These are phyloP conservation scores for Dicorynia guianensis DNA, from an alignment of 306 rosid genomes.

Conservation along the genomic window DNA sequence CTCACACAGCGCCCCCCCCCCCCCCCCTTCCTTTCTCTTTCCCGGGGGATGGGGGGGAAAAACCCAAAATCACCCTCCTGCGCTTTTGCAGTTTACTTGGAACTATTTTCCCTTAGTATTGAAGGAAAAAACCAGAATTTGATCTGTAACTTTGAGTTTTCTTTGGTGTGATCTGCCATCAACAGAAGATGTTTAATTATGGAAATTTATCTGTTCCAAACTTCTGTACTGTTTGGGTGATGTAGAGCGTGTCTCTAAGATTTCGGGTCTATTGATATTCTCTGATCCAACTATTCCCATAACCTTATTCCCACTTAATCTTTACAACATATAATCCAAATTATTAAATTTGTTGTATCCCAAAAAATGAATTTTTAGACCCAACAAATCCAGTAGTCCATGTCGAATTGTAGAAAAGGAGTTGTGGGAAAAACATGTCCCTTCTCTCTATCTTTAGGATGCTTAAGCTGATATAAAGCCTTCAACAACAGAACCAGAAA, in stretches of 20 bases:
- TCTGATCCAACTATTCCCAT: not conserved
- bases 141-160: conserved; percentile 25
- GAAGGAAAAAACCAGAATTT: conserved; percentile 6
- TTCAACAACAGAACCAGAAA: conserved; percentile 54
- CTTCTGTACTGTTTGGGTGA: not conserved
- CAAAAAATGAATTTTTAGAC: too few species aligned
- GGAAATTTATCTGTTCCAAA: not conserved
- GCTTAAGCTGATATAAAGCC: conserved; percentile 63
- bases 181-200: not conserved
- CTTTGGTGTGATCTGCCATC: not conserved
- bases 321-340: too few species aligned
- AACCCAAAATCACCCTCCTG: not conserved
- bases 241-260: not conserved
- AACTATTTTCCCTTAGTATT: not conserved
- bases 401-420: too few species aligned
- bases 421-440: too few species aligned
- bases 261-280: conserved; percentile 36
- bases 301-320: too few species aligned
- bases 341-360: too few species aligned
- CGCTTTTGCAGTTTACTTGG: not conserved
- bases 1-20: too few species aligned
- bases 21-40: too few species aligned
- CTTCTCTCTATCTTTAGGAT: conserved; percentile 47
- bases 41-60: too few species aligned
- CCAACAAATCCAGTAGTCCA: too few species aligned